Evolutionary conservation across 768 basidiomycete species (phyloP).

Genomic region (Boletus sp.): DNA sequence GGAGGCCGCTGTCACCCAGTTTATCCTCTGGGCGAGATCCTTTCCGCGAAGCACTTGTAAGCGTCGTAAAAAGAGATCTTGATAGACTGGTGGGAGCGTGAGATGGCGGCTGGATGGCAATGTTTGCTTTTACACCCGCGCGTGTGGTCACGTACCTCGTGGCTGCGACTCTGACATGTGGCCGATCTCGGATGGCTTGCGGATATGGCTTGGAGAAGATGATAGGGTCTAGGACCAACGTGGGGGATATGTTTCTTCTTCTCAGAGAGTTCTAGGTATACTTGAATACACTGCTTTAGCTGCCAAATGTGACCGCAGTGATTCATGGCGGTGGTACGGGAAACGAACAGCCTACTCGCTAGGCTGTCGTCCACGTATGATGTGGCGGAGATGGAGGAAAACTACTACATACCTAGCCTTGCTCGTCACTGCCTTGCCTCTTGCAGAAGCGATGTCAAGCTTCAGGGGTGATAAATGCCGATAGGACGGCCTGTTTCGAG

Average conservation of each 20-base stretch:
- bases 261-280: not conserved
- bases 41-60: not conserved
- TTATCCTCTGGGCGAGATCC: not conserved
- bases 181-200: not conserved
- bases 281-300: not conserved
- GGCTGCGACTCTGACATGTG: not conserved
- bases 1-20: conserved; percentile 3
- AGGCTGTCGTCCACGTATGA: not conserved
- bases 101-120: not conserved
- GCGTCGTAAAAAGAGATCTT: not conserved
- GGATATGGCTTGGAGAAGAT: not conserved
- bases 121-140: not conserved
- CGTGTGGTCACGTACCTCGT: not conserved
- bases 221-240: not conserved
- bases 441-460: not conserved
- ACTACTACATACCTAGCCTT: not conserved
- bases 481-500: not conserved
- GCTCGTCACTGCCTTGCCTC: not conserved
- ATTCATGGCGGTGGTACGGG: not conserved
- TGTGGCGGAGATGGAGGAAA: not conserved
- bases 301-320: not conserved
- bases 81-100: conserved; percentile 1
- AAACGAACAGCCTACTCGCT: not conserved
- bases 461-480: not conserved
- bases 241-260: not conserved